Conservation (phyloP, 2,329 filamentous ascomycete species). For the Epichloe coenophiala region DNA sequence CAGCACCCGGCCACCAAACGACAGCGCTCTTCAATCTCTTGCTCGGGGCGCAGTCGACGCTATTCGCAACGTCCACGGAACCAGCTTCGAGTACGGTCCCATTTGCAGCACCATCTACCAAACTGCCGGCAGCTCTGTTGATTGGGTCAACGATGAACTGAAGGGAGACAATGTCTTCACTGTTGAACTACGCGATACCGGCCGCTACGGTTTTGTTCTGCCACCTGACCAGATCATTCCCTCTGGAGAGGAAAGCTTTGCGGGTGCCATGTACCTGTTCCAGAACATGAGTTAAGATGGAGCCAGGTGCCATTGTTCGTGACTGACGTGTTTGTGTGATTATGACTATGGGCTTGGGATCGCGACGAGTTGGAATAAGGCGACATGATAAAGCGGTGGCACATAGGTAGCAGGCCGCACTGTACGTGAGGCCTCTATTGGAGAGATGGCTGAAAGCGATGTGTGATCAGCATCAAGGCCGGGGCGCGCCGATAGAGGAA, state of each 20-base stretch:
- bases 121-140: slow-evolving; percentile 32
- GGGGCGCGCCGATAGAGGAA: neutral
- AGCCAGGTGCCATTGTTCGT: neutral
- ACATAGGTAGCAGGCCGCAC: neutral
- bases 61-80: slow-evolving; percentile 30
- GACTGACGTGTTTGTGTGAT: neutral
- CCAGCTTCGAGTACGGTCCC: slow-evolving; percentile 30
- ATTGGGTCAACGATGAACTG: slow-evolving; percentile 30
- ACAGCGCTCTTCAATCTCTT: slow-evolving; percentile 34
- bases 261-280: slow-evolving; percentile 46
- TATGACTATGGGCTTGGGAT: neutral
- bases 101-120: slow-evolving; percentile 50
- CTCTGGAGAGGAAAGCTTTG: slow-evolving; percentile 29
- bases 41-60: slow-evolving; percentile 35
- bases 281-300: slow-evolving; percentile 21
- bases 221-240: slow-evolving; percentile 29
- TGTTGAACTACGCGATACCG: slow-evolving; percentile 24
- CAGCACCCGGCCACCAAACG: slow-evolving; percentile 29
- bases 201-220: slow-evolving; percentile 28
- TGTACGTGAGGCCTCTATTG: neutral
- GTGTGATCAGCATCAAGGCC: neutral
- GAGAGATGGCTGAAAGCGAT: neutral
- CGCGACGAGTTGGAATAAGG: neutral
- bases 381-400: neutral
- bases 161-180: slow-evolving; percentile 28